Evolutionary conservation across 495 filamentous ascomycete species (phyloP), one percentile per base, ranked within the genome.

Genomic region (Lasiosphaeriaceae sp.): DNA sequence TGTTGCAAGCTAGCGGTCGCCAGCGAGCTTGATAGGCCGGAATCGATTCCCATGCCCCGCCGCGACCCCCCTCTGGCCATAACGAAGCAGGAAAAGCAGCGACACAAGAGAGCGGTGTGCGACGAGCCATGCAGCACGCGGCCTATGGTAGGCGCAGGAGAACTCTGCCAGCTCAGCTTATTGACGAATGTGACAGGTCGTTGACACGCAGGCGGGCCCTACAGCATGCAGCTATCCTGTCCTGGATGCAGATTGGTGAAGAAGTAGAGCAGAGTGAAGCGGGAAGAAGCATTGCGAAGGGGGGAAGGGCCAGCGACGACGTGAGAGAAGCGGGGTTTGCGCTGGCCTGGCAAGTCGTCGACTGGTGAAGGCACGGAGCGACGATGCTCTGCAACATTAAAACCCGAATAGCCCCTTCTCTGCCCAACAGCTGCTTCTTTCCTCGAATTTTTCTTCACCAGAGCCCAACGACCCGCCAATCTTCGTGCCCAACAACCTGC

Each of bases 331-430:
- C 39, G 45, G 24, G 47, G 26, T 31, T 31, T 31, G 26, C 26
- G 26, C 26, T 31, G 3, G 26, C 26, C 26, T 31, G 4, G 26
- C 26, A 31, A 31, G 9, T 9, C 26, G 26, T n/a, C n/a, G 26
- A 31, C 26, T 24, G 35, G 17, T 12, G 23, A 49, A 16, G 14
- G 17, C 52, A 52, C 21, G 44, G 43, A 35, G 47, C 22, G 63
- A 51, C 50, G 50, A 58, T 50, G 54, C n/a, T 17, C 48, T 50
- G 56, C 59, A 57, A 72, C 54, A 70, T 74, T 78, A 78, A 78
- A 77, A 77, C 69, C 74, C 65, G 65, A 70, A 65, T 66, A 62
- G 67, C 70, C 70, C 75, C 74, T 71, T 74, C 74, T 71, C 68
- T 73, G 74, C 76, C 76, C 74, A 74, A 77, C 74, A 59, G 62